phyloP scores from a whole-genome alignment of 2,329 filamentous ascomycete genomes.

The Neofusicoccum cordaticola region DNA sequence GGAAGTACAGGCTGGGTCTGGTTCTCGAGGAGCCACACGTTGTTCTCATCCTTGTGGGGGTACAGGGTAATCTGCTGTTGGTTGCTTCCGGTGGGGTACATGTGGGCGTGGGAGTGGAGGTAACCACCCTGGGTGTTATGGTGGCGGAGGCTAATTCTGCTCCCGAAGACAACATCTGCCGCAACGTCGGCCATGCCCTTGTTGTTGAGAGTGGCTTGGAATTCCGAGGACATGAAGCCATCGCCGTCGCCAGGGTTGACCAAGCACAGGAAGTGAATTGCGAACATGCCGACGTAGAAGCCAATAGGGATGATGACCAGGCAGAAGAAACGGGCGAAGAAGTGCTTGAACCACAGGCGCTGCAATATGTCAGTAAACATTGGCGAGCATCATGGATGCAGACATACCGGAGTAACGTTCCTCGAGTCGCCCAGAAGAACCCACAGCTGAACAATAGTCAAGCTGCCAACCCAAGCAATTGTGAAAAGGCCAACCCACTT shows the following conservation, averaged over 20 bases:
- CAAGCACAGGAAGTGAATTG: constrained; percentile 90
- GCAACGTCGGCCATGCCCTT: constrained; percentile 96
- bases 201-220: constrained; percentile 93
- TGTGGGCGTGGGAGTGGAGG: constrained; percentile 91
- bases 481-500: constrained; percentile 99
- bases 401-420: constrained; percentile 71
- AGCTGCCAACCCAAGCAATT: constrained; percentile 91
- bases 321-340: constrained; percentile 86
- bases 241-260: constrained; percentile 95
- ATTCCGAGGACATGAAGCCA: constrained; percentile 99
- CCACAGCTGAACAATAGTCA: constrained; percentile 93
- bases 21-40: constrained; percentile 90
- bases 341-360: constrained; percentile 88
- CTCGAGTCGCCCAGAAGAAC: constrained; percentile 85
- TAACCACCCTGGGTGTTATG: constrained; percentile 98
- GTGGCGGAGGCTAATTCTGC: constrained; percentile 81
- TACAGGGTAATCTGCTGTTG: constrained; percentile 98
- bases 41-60: constrained; percentile 99
- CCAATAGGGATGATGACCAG: constrained; percentile 82
- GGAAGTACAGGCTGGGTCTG: constrained; percentile 83
- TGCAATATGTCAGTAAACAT: constrained; percentile 27
- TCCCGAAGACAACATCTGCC: constrained; percentile 86
- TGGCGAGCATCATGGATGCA: constrained; percentile 19
- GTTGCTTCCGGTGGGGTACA: constrained; percentile 97
- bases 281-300: constrained; percentile 97